These are phyloP conservation scores for Medicago truncatula DNA, from an alignment of 306 rosid genomes.

Conservation along the genomic window MtrunA17r5.0-ANR NC_053046.1:12353501-12354000, in stretches of 20 bases:
- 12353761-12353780: constrained; percentile 52
- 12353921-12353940: constrained; percentile 49
- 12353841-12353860: constrained; percentile 66
- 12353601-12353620: constrained; percentile 9
- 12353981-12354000: constrained; percentile 52
- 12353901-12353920: constrained; percentile 48
- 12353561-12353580: constrained; percentile 7
- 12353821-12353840: constrained; percentile 59
- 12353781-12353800: constrained; percentile 54
- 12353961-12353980: constrained; percentile 41
- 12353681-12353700: constrained; percentile 63
- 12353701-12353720: constrained; percentile 74
- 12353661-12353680: constrained; percentile 71
- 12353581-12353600: background rate
- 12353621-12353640: constrained; percentile 23
- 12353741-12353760: constrained; percentile 77
- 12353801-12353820: constrained; percentile 70
- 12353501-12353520: background rate
- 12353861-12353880: constrained; percentile 69
- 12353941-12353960: constrained; percentile 47
- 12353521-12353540: constrained; percentile 25
- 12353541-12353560: constrained; percentile 8
- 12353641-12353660: constrained; percentile 58
- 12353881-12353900: constrained; percentile 52
- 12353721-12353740: constrained; percentile 87